Evolutionary conservation across 1,284 basidiomycete genomes (phyloP).

Genomic region (Austroboletus olivaceoglutinosus): DNA sequence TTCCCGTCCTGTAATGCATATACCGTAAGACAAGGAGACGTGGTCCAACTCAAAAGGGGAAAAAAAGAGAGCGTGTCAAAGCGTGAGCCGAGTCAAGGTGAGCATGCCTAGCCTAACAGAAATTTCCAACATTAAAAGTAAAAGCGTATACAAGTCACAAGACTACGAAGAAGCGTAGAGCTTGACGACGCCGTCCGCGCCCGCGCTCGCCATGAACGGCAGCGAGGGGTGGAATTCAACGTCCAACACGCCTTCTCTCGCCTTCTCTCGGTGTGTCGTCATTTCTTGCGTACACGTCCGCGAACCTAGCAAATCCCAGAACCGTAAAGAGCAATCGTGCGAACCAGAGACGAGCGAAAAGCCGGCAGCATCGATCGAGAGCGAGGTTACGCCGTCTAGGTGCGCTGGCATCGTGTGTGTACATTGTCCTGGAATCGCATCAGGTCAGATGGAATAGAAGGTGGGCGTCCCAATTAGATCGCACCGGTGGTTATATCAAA

Average conservation of each 20-base stretch:
- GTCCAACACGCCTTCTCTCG: slow-evolving; percentile 86
- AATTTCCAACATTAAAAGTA: neutral
- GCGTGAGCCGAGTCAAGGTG: slow-evolving; percentile 7
- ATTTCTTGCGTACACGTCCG: slow-evolving; percentile 88
- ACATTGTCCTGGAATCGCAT: slow-evolving; percentile 60
- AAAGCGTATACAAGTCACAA: neutral
- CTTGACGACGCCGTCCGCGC: slow-evolving; percentile 93
- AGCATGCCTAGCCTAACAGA: slow-evolving; percentile 10
- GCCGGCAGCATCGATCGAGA: slow-evolving; percentile 86
- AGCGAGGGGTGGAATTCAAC: slow-evolving; percentile 83
- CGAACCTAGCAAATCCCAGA: slow-evolving; percentile 91
- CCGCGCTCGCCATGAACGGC: slow-evolving; percentile 88
- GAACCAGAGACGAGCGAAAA: slow-evolving; percentile 87
- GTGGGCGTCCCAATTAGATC: slow-evolving; percentile 23
- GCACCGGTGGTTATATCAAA: slow-evolving; percentile 82
- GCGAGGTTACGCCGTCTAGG: slow-evolving; percentile 85
- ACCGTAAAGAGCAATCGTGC: slow-evolving; percentile 91
- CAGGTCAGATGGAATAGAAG: slow-evolving; percentile 8
- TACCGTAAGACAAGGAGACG: neutral
- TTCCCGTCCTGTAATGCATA: neutral
- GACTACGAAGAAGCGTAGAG: slow-evolving; percentile 76
- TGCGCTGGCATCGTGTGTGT: slow-evolving; percentile 91
- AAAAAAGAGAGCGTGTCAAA: slow-evolving; percentile 1
- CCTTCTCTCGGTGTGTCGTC: slow-evolving; percentile 83
- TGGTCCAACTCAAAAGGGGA: neutral